Percentiles rank a stretch among this genome's conserved stretches.
These are phyloP conservation scores for Trichosporon faecale DNA, from an alignment of 1,284 basidiomycete genomes.

Conservation along the genomic window DNA sequence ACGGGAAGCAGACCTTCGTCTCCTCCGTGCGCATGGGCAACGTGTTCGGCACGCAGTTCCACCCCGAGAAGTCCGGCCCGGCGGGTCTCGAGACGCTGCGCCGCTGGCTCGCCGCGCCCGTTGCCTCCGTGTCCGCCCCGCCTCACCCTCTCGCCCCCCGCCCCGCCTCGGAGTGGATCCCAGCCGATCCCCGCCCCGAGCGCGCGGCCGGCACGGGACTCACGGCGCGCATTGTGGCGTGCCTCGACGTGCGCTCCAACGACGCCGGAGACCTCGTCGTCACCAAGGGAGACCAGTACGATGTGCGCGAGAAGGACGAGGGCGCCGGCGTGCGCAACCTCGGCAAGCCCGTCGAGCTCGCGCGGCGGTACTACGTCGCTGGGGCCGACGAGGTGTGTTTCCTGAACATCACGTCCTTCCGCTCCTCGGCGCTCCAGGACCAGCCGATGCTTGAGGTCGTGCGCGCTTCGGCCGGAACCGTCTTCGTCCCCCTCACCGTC, in stretches of 20 bases:
- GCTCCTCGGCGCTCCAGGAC: slow-evolving; percentile 87
- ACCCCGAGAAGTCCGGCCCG: slow-evolving; percentile 96
- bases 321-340: slow-evolving; percentile 85
- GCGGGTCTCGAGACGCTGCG: slow-evolving; percentile 80
- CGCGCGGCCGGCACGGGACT: slow-evolving; percentile 60
- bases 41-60: slow-evolving; percentile 93
- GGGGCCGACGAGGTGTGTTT: slow-evolving; percentile 97
- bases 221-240: slow-evolving; percentile 93
- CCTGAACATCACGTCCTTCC: slow-evolving; percentile 99
- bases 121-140: slow-evolving; percentile 32
- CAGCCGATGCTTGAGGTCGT: slow-evolving; percentile 98
- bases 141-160: slow-evolving; percentile 20
- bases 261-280: slow-evolving; percentile 96
- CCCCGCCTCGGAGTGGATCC: slow-evolving; percentile 6
- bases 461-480: slow-evolving; percentile 77
- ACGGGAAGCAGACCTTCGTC: slow-evolving; percentile 89
- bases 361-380: slow-evolving; percentile 76
- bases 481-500: slow-evolving; percentile 98
- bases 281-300: slow-evolving; percentile 99
- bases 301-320: slow-evolving; percentile 77
- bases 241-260: slow-evolving; percentile 96
- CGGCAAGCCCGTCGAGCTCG: slow-evolving; percentile 93
- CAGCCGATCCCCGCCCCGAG: slow-evolving; percentile 18
- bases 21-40: slow-evolving; percentile 79
- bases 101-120: slow-evolving; percentile 69